phyloP scores from a whole-genome alignment of 2,329 filamentous ascomycete genomes.

The Botrytis pseudocinerea region DNA sequence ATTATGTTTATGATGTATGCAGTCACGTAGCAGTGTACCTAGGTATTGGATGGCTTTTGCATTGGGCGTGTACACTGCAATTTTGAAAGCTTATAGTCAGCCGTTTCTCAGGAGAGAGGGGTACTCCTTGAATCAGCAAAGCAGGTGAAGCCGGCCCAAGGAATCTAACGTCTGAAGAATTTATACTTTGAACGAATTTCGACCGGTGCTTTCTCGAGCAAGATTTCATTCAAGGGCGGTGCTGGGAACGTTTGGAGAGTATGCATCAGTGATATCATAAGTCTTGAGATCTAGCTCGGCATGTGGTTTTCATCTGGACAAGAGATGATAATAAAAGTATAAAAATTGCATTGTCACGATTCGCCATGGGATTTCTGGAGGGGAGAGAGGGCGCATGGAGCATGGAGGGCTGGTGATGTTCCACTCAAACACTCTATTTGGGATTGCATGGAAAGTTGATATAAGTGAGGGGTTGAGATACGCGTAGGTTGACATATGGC shows the following conservation, averaged over 20 bases:
- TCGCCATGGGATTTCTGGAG: not conserved
- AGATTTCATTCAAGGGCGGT: not conserved
- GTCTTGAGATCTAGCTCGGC: not conserved
- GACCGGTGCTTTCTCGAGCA: not conserved
- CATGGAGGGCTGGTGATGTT: not conserved
- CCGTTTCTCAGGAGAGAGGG: not conserved
- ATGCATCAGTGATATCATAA: conserved; percentile 14
- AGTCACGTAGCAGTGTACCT: not conserved
- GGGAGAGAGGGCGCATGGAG: no score
- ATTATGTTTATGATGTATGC: not conserved
- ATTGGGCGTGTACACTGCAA: not conserved
- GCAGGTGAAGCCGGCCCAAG: not conserved
- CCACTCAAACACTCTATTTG: conserved; percentile 9
- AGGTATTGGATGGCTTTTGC: not conserved
- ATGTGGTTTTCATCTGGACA: not conserved
- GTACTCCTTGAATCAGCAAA: not conserved
- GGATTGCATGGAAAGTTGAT: not conserved
- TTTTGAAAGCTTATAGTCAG: not conserved
- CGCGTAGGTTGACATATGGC: not conserved
- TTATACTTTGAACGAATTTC: not conserved
- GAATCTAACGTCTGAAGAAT: not conserved
- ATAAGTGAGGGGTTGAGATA: conserved; percentile 8
- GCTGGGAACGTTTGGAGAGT: not conserved
- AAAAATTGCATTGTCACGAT: conserved; percentile 1
- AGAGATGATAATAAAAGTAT: not conserved